A percentile compares a stretch with the other conserved stretches of the same genome.
phyloP scores from a whole-genome alignment of 805 yeast species.

The Wickerhamomyces hampshirensis region DNA sequence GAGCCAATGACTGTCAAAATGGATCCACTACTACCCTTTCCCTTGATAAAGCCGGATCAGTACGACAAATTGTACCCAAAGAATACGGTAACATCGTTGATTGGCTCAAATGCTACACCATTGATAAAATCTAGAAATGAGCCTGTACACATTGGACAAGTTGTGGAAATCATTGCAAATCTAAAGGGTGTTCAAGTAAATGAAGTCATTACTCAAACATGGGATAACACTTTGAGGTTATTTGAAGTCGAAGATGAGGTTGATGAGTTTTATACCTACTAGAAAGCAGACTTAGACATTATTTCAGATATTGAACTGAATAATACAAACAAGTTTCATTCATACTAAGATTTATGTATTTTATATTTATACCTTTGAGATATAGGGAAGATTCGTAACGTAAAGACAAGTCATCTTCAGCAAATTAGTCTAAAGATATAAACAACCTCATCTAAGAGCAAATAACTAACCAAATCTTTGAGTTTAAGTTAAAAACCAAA shows the following conservation, averaged over 20 bases:
- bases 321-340: not conserved
- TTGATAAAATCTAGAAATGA: constrained; percentile 85
- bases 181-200: constrained; percentile 39
- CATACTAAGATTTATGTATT: too few relatives aligned
- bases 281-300: not conserved
- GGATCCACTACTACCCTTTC: constrained; percentile 55
- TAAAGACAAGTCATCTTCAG: too few relatives aligned
- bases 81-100: constrained; percentile 20
- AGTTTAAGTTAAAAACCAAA: too few relatives aligned
- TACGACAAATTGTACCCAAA: constrained; percentile 30
- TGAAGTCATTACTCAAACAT: constrained; percentile 44
- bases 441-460: too few relatives aligned
- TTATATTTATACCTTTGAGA: too few relatives aligned
- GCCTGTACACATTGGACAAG: constrained; percentile 80
- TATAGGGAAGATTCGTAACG: too few relatives aligned
- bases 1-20: constrained; percentile 24
- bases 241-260: constrained; percentile 31
- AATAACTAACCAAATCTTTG: too few relatives aligned
- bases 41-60: constrained; percentile 62
- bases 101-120: constrained; percentile 29
- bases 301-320: not conserved
- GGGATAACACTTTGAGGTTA: constrained; percentile 44
- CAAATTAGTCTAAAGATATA: too few relatives aligned
- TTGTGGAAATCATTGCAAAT: constrained; percentile 64
- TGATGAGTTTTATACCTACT: constrained; percentile 15